phyloP scores from a whole-genome alignment of 129 eudicot genomes.

The Tanacetum coccineum region DNA sequence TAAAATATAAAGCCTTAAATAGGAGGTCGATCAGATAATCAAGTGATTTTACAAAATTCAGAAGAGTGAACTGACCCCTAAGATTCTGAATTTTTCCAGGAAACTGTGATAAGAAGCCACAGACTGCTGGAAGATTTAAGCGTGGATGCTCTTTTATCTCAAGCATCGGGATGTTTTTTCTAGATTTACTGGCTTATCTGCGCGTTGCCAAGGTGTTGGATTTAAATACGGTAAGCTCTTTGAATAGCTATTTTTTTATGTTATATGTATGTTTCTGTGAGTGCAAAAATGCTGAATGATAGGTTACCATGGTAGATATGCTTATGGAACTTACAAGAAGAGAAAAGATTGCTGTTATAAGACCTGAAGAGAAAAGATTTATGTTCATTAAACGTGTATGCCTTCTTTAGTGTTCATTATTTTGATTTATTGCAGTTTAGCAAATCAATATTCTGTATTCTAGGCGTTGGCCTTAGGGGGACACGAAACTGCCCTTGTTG shows the following conservation, averaged over 20 bases:
- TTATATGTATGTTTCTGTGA: too few relatives aligned
- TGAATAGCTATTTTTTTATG: too few relatives aligned
- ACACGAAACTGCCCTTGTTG: too few relatives aligned
- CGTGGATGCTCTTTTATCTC: constrained; percentile 31
- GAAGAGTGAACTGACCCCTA: constrained; percentile 41
- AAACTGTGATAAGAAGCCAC: constrained; percentile 42
- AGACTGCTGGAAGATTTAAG: constrained; percentile 44
- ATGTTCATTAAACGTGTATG: constrained; percentile 1
- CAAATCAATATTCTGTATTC: too few relatives aligned
- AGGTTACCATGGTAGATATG: too few relatives aligned
- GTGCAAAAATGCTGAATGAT: too few relatives aligned
- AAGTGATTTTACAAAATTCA: constrained; percentile 4
- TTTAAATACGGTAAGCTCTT: too few relatives aligned
- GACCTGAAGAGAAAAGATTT: constrained; percentile 98
- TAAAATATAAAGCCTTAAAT: constrained; percentile 8
- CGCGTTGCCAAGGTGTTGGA: too few relatives aligned
- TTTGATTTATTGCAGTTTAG: not conserved
- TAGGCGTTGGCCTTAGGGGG: too few relatives aligned
- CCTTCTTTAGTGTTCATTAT: constrained; percentile 4
- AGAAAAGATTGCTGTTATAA: constrained; percentile 70
- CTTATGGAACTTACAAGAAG: constrained; percentile 90
- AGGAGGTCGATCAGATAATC: not conserved
- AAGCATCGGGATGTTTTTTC: constrained; percentile 26
- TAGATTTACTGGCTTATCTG: constrained; percentile 27
- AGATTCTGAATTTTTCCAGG: constrained; percentile 51